Evolutionary conservation across 192 early-diverging fungal genomes (phyloP).

Genomic region (Coemansia sp.): DNA sequence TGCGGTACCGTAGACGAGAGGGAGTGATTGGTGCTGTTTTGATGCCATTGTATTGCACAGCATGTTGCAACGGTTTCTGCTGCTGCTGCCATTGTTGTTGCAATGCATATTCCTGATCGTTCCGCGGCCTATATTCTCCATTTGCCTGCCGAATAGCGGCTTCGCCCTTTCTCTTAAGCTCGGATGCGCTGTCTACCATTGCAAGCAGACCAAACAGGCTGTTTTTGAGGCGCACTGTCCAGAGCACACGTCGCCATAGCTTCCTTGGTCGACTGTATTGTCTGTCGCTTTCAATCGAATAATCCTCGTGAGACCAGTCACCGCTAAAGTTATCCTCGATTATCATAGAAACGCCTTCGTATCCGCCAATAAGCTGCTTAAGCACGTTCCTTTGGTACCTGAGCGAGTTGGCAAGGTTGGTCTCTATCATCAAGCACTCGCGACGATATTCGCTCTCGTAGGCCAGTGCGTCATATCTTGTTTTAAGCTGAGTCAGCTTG

Average conservation of each 20-base stretch:
- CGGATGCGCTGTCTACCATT: constrained; percentile 7
- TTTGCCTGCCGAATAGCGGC: not conserved
- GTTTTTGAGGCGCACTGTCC: constrained; percentile 33
- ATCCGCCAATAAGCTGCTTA: constrained; percentile 37
- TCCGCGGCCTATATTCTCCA: not conserved
- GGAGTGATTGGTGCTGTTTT: constrained; percentile 39
- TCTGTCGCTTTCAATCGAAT: not conserved
- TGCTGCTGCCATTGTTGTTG: constrained; percentile 1
- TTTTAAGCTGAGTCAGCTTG: constrained; percentile 4
- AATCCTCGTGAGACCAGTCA: not conserved
- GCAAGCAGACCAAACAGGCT: constrained; percentile 10
- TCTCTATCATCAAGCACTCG: constrained; percentile 19
- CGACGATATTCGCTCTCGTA: constrained; percentile 35
- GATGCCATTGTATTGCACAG: constrained; percentile 11
- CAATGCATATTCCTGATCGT: not conserved
- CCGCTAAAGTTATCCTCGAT: constrained; percentile 22
- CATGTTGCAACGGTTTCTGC: not conserved
- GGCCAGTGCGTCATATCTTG: not conserved
- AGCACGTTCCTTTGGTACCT: constrained; percentile 26
- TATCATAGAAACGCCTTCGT: constrained; percentile 17
- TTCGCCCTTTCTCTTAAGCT: constrained; percentile 29
- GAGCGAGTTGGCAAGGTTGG: constrained; percentile 16
- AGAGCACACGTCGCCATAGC: constrained; percentile 33
- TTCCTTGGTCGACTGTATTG: constrained; percentile 3
- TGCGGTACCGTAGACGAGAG: constrained; percentile 42